Base-by-base conservation (phyloP, 768 basidiomycete genomes). In the Leccinellum luteum region DNA sequence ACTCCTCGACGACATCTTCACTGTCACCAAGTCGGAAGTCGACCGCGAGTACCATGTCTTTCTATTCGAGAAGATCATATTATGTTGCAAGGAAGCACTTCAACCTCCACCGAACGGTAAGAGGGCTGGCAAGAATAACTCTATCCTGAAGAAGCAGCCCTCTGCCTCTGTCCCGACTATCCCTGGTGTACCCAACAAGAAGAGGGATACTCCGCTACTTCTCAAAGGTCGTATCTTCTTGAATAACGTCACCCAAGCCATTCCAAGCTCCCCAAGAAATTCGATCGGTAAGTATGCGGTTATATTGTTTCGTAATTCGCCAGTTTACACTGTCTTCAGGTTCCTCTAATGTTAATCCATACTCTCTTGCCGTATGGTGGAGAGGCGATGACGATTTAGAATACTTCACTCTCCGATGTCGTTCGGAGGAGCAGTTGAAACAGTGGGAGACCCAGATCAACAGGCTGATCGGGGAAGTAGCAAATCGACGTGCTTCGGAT, bases 11-110 rank as follows among this genome's bases (percentile, higher is more conserved):
- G 97, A 98, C 70, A 83, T 94, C 55, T 98, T 98, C 73, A 85
- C 88, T 57, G 97, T 98, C 57, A 96, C 90, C 65, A 99, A 98
- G 75, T 90, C 89, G 50, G 94, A 95, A 58, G 90, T 94, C 66
- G 94, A 98, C 71, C 85, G 97, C 64, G 97, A 99, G 73, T 98
- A 98, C 67, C 94, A 96, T 64, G 95, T 99, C 57, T 99, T 98
- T 81, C 79, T 99, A 34, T 99, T 99, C 64, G 95, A 98, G 77
- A 94, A 94, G 77, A 99, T 99, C 73, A 94, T 99, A 63, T 82
- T 98, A 21, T 99, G 97, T 75, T 98, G 97, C 80, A 98, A 98
- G 73, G 97, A 98, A 72, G 88, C 89, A 6, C 69, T 80, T 15
- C 79, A 79, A 6, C 79, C 80, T 6, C 78, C 81, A 12, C 78